A percentile compares a stretch with the other conserved stretches of the same genome.
Conservation (phyloP, 2,329 filamentous ascomycete genomes). For the Colletotrichum echinochloae region DNA sequence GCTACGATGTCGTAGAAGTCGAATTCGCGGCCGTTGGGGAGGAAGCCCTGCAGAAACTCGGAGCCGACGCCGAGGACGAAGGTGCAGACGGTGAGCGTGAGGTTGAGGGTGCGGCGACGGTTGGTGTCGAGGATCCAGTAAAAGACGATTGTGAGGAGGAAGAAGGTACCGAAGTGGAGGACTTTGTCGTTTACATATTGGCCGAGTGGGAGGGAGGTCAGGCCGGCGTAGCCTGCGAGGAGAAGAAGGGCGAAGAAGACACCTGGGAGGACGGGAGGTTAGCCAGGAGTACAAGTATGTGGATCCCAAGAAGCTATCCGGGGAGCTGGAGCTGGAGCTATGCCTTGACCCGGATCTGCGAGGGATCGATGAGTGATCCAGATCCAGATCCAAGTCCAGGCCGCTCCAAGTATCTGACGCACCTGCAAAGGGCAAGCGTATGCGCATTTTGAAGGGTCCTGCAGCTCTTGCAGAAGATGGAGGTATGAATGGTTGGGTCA, state of each 20-base stretch:
- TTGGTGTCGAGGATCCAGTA: constrained; percentile 98
- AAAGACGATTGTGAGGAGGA: constrained; percentile 86
- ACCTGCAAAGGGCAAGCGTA: constrained; percentile 92
- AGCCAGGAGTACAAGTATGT: constrained; percentile 13
- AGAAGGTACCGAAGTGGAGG: constrained; percentile 89
- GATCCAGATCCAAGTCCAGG: constrained; percentile 14
- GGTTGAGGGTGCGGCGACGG: constrained; percentile 84
- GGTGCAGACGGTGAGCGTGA: constrained; percentile 86
- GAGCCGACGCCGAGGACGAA: constrained; percentile 77
- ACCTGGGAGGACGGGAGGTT: constrained; percentile 59
- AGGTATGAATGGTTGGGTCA: constrained; percentile 26
- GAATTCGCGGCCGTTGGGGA: constrained; percentile 78
- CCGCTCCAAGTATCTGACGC: constrained; percentile 48
- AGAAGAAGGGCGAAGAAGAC: constrained; percentile 78
- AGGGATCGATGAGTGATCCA: constrained; percentile 14
- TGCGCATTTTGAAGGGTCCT: constrained; percentile 71
- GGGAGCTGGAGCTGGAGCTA: constrained; percentile 19
- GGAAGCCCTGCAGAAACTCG: constrained; percentile 79
- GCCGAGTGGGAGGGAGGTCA: constrained; percentile 72
- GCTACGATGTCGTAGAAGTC: constrained; percentile 89
- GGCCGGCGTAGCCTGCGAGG: constrained; percentile 81
- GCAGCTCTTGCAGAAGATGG: constrained; percentile 25
- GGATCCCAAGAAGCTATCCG: constrained; percentile 5
- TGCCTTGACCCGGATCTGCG: constrained; percentile 16
- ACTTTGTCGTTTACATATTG: constrained; percentile 85